Evolutionary conservation across 2,329 filamentous ascomycete species (phyloP), one percentile per base, ranked within the genome.

Genomic region (Diaporthe sp.): DNA sequence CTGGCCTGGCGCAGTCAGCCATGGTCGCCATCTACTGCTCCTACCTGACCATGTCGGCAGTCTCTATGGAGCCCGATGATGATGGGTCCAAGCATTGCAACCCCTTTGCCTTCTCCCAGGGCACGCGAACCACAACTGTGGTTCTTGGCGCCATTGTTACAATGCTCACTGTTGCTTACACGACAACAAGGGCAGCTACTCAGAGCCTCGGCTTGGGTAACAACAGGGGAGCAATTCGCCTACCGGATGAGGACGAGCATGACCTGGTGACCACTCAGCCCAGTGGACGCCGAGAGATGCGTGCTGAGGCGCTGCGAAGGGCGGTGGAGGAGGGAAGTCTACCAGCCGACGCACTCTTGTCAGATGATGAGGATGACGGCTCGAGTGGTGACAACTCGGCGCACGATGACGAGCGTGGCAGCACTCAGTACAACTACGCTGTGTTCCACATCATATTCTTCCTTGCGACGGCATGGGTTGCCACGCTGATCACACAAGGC

Each of bases 21-120:
- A 98, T 98, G 91, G 97, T 99, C 60, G 95, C 96, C 25, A 91
- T 98, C 75, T 99, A 99, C 88, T 99, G 97, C 90, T 98, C 97
- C 58, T 99, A 99, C 83, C 91, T 99, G 73, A 99, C 97, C 79
- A 95, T 99, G 92, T 98, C 96, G 3, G 97, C 97, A 37, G 97
- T 99, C 1, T 98, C 95, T 73, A 98, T 99, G 97, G 96, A 99
- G 81, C 97, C 97, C 0, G 96, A 98, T 84, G 87, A 98, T 85
- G 93, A 97, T 0, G 95, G 98, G 82, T 89, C 98, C 87, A 93
- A 94, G 80, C 90, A 94, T 78, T 99, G 97, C 91, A 99, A 99
- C 85, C 97, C 97, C 12, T 89, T 99, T 44, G 89, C 98, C 77
- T 92, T 91, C 72, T 96, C 95, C 10, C 94, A 94, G 77, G 95